These are phyloP conservation scores for Xanthoconium stramineum DNA, from an alignment of 768 basidiomycete genomes.

Conservation along the genomic window DNA sequence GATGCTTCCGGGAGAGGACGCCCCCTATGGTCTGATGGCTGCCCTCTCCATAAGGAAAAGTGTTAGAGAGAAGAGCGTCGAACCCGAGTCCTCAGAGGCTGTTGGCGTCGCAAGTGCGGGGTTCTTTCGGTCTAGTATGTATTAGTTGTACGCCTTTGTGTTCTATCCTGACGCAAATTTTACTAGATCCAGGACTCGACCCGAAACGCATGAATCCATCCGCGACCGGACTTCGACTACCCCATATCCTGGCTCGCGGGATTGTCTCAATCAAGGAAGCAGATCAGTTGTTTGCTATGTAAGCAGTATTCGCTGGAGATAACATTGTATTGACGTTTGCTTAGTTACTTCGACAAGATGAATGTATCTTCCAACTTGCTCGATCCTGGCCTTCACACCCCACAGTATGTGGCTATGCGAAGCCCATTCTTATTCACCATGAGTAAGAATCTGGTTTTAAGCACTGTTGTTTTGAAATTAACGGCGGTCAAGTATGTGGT, in stretches of 20 bases:
- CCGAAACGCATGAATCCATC: constrained; percentile 38
- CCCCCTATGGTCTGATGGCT: constrained; percentile 78
- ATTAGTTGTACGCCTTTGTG: neutral
- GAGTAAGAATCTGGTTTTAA: constrained; percentile 47
- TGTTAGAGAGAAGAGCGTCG: constrained; percentile 41
- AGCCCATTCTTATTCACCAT: constrained; percentile 93
- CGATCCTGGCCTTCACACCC: constrained; percentile 81
- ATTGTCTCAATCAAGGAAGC: constrained; percentile 64
- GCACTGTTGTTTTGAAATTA: neutral
- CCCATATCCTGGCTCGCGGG: constrained; percentile 62
- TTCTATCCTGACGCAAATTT: neutral
- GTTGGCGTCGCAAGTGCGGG: constrained; percentile 64
- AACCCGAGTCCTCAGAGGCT: constrained; percentile 43
- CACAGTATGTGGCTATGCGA: constrained; percentile 73
- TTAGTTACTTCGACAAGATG: constrained; percentile 74
- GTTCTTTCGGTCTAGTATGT: constrained; percentile 66
- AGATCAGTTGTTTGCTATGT: constrained; percentile 74
- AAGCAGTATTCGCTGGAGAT: constrained; percentile 14
- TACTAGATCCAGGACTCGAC: constrained; percentile 41
- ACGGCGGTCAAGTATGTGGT: constrained; percentile 65
- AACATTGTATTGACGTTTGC: constrained; percentile 2
- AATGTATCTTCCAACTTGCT: constrained; percentile 76
- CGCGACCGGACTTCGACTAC: constrained; percentile 46
- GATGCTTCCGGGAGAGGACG: constrained; percentile 56
- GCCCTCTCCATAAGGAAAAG: constrained; percentile 50